These are phyloP conservation scores for Pythium guiyangense DNA, from an alignment of 352 stramenopile species.

Conservation along the genomic window DNA sequence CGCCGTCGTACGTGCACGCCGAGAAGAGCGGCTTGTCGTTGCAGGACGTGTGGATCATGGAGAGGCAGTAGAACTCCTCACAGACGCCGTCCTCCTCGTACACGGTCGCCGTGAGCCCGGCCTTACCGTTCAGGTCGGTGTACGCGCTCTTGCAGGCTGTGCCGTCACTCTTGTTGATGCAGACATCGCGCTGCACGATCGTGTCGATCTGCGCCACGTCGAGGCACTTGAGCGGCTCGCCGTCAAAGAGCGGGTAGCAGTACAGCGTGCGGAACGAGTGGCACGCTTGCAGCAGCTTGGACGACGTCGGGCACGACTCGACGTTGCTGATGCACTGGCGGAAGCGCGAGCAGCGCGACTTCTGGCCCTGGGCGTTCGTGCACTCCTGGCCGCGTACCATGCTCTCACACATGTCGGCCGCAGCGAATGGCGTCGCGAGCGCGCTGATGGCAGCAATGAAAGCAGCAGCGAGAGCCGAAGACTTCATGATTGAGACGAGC, in stretches of 20 bases:
- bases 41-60: background rate
- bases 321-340: background rate
- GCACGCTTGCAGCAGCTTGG: constrained; percentile 1
- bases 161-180: constrained; percentile 1
- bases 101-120: background rate
- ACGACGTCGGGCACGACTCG: no score
- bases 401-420: background rate
- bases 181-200: background rate
- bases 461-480: background rate
- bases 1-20: background rate
- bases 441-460: background rate
- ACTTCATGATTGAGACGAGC: background rate
- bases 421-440: background rate
- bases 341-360: background rate
- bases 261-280: background rate
- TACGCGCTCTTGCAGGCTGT: background rate
- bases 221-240: constrained; percentile 3
- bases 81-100: constrained; percentile 2
- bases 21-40: background rate
- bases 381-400: background rate
- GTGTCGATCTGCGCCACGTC: background rate
- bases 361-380: background rate
- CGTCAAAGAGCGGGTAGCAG: constrained; percentile 1
- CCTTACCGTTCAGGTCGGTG: background rate
- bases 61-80: background rate